Percentiles rank a stretch among this genome's conserved stretches.
These are phyloP conservation scores for Amanita rimosa DNA, from an alignment of 768 basidiomycete genomes.

Conservation along the genomic window DNA sequence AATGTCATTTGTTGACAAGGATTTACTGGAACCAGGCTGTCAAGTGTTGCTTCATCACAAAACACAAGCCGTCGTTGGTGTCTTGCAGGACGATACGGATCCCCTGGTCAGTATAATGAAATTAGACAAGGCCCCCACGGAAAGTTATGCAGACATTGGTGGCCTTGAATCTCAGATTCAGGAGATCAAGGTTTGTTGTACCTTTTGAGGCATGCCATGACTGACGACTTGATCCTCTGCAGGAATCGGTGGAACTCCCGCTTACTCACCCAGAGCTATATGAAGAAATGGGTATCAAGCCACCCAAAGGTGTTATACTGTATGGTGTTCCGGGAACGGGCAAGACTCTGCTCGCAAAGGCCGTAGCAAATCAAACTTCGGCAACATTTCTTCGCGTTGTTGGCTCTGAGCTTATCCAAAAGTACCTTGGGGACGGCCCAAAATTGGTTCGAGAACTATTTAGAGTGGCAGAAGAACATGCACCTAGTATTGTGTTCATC, in stretches of 20 bases:
- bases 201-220: neutral
- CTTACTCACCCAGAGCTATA: conserved; percentile 97
- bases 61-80: conserved; percentile 89
- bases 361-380: conserved; percentile 96
- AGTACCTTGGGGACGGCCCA: conserved; percentile 97
- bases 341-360: conserved; percentile 95
- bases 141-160: conserved; percentile 98
- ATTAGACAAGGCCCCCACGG: conserved; percentile 96
- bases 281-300: conserved; percentile 99
- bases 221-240: neutral
- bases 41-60: conserved; percentile 94
- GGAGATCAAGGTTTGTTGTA: conserved; percentile 78
- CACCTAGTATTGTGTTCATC: conserved; percentile 98
- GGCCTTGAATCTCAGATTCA: conserved; percentile 95
- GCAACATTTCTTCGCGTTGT: conserved; percentile 97
- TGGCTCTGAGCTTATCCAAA: conserved; percentile 97
- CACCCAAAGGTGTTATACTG: conserved; percentile 98
- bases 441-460: conserved; percentile 97
- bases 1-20: conserved; percentile 98
- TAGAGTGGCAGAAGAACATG: conserved; percentile 94
- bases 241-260: conserved; percentile 98
- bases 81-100: conserved; percentile 89
- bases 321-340: conserved; percentile 99
- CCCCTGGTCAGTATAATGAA: conserved; percentile 99
- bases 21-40: conserved; percentile 92